phyloP scores from a whole-genome alignment of 305 asterid genomes.

The Fraxinus latifolia region DNA sequence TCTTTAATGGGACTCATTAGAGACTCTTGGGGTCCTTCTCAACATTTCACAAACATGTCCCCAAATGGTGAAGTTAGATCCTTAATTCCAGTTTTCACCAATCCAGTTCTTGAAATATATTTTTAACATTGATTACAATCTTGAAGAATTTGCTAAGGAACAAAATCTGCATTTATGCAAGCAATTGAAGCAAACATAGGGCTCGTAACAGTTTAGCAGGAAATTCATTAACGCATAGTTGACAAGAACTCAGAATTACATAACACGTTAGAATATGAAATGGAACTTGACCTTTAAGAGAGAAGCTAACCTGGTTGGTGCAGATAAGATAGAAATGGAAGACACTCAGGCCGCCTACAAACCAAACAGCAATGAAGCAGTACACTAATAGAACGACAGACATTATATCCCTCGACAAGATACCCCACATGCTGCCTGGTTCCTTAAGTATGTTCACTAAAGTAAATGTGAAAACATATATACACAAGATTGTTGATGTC shows the following conservation, averaged over 20 bases:
- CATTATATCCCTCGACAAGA: slow-evolving; percentile 54
- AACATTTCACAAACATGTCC: neutral
- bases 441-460: slow-evolving; percentile 50
- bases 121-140: neutral
- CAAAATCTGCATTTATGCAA: neutral
- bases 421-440: slow-evolving; percentile 53
- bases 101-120: neutral
- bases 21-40: neutral
- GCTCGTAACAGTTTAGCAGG: neutral
- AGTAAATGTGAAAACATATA: slow-evolving; percentile 78
- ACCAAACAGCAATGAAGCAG: slow-evolving; percentile 89
- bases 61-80: neutral
- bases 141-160: neutral
- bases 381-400: slow-evolving; percentile 60
- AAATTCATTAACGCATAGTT: neutral
- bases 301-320: slow-evolving; percentile 62
- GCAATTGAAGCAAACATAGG: neutral
- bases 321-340: slow-evolving; percentile 76
- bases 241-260: neutral
- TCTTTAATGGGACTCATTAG: neutral
- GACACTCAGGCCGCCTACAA: slow-evolving; percentile 88
- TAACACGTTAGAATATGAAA: neutral
- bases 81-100: neutral
- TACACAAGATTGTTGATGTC: slow-evolving; percentile 72
- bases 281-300: neutral